Base-by-base conservation (phyloP, 495 filamentous ascomycete genomes). In the Neurospora discreta region DNA sequence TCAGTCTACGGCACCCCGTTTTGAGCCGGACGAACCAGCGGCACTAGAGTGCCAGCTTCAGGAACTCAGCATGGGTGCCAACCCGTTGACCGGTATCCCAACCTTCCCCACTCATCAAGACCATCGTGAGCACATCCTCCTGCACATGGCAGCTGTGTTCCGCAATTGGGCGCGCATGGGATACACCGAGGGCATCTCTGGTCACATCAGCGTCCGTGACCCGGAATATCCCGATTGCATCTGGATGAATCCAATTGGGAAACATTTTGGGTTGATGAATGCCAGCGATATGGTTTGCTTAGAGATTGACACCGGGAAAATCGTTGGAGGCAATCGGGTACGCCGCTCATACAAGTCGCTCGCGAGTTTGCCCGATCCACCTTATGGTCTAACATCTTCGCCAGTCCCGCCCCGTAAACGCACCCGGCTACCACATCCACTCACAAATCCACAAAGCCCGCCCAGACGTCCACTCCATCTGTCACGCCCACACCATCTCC, bases 341-440 rank as follows among this genome's bases (percentile, higher is more conserved):
- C 0, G 46, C 5, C 0, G 46, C 5, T 26, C 20, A 44, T 8
- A 44, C 7, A 58, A 1, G 1, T 13, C 4, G 2, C 15, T 23
- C 11, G 44, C 44, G 0, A 5, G n/a, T 58, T 26, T 58, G 10
- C 11, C 20, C 2, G 20, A 1, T 23, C 20, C 10, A 0, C 26
- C 33, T n/a, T n/a, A 5, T 5, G 4, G n/a, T 26, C 3, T 65
- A 33, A 65, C 52, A 3, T 18, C 6, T 18, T 18, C 26, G 23
- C 2, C 71, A 67, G 10, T 33, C 16, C 8, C 78, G 77, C 33
- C 77, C 82, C 20, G 82, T 87, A 73, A 93, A 92, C 78, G 87
- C 88, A 30, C 89, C 91, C 5, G 91, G 89, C 3, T 92, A 90
- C 76, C 82, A 88, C 72, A 93, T 93, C 76, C 91, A 89, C 76